Percentiles rank a stretch among this genome's conserved stretches.
phyloP scores from a whole-genome alignment of 108 stramenopile genomes.

The Cyclotella distinguenda region DNA sequence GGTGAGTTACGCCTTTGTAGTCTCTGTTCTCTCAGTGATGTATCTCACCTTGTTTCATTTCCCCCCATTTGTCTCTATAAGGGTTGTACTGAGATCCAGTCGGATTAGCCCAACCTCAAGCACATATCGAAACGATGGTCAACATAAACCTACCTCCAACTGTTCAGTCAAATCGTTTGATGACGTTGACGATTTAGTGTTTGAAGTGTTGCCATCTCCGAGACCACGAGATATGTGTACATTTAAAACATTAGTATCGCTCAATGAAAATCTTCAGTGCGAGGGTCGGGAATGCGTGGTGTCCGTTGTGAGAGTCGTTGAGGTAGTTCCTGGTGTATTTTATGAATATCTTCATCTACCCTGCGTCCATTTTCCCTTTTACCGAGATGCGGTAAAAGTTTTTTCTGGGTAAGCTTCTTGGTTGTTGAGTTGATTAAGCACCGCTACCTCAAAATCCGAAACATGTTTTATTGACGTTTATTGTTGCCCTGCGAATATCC shows the following conservation, averaged over 20 bases:
- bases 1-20: not conserved
- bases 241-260: constrained; percentile 19
- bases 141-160: constrained; percentile 10
- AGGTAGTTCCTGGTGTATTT: constrained; percentile 43
- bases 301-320: constrained; percentile 47
- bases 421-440: not conserved
- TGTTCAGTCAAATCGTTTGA: constrained; percentile 14
- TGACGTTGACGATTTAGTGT: constrained; percentile 29
- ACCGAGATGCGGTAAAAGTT: constrained; percentile 29
- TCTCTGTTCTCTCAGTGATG: not conserved
- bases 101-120: not conserved
- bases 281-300: constrained; percentile 41
- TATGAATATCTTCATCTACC: constrained; percentile 60
- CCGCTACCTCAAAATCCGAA: not conserved
- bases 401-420: constrained; percentile 9
- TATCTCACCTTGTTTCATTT: no score
- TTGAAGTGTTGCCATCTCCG: constrained; percentile 18
- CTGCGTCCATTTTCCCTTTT: constrained; percentile 64
- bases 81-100: constrained; percentile 23
- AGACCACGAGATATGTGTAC: constrained; percentile 26
- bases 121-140: not conserved
- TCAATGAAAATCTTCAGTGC: constrained; percentile 34
- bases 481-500: no score
- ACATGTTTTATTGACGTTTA: no score
- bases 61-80: not conserved